phyloP scores from a whole-genome alignment of 495 filamentous ascomycete genomes.

The Margaritispora aquatica region DNA sequence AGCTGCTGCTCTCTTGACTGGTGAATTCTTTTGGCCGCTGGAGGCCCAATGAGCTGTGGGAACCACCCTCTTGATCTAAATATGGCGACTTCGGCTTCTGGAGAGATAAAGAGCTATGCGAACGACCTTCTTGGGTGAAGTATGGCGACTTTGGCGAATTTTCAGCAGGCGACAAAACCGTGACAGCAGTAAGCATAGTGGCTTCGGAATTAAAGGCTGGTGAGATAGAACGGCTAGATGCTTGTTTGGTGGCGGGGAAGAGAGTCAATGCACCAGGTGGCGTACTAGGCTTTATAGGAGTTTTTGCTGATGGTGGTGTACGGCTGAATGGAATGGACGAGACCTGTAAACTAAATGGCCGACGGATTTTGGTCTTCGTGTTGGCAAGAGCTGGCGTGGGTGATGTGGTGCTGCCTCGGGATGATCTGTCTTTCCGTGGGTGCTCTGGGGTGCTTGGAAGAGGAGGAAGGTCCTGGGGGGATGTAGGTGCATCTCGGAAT shows the following conservation, averaged over 20 bases:
- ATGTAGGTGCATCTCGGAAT: not conserved
- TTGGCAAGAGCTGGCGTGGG: constrained; percentile 10
- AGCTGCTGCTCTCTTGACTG: not conserved
- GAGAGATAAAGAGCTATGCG: not conserved
- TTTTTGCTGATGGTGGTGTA: not conserved
- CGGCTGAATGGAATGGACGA: not conserved
- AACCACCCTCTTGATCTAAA: not conserved
- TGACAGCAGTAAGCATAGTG: not conserved
- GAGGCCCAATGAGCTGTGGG: not conserved
- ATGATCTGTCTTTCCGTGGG: not conserved
- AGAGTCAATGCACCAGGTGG: not conserved
- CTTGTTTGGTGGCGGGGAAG: not conserved
- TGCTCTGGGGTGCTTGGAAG: not conserved
- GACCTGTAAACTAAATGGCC: constrained; percentile 17
- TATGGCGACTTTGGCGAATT: not conserved
- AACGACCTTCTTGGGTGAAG: not conserved
- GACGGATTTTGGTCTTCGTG: constrained; percentile 11
- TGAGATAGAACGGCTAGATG: not conserved
- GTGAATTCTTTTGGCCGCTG: not conserved
- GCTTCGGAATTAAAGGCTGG: not conserved
- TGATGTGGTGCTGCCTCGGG: not conserved
- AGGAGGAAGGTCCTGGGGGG: not conserved
- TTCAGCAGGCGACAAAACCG: not conserved
- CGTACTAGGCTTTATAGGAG: not conserved
- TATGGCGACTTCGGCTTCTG: not conserved